Evolutionary conservation across 2,329 filamentous ascomycete genomes (phyloP).

Genomic region (Ophiostoma sp.): DNA sequence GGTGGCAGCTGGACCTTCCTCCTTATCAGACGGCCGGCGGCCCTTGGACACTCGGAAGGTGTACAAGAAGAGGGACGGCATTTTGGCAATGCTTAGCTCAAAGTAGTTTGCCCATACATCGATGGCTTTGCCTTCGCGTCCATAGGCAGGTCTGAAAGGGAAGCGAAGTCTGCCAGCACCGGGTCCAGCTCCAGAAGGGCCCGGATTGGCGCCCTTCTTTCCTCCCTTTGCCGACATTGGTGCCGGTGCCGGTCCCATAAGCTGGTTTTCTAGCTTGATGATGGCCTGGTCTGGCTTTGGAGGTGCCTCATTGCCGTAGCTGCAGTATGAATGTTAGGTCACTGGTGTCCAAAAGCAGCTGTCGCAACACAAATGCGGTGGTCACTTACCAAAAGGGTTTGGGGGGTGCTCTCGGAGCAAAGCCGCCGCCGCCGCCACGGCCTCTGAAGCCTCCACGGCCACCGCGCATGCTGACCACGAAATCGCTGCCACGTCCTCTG

Average conservation of each 20-base stretch:
- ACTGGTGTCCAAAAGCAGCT: too few relatives aligned
- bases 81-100: constrained; percentile 36
- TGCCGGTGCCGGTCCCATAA: constrained; percentile 19
- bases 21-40: constrained; percentile 24
- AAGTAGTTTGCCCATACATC: constrained; percentile 54
- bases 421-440: constrained; percentile 17
- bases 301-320: constrained; percentile 16
- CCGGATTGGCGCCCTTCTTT: background rate
- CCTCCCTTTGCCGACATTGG: background rate
- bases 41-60: constrained; percentile 35
- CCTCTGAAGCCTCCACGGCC: constrained; percentile 14
- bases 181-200: background rate
- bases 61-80: constrained; percentile 41
- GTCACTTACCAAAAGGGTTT: constrained; percentile 16
- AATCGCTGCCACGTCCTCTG: constrained; percentile 25
- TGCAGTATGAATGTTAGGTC: constrained; percentile 14
- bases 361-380: background rate
- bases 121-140: constrained; percentile 38
- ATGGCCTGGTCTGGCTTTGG: constrained; percentile 31
- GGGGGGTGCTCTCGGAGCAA: background rate
- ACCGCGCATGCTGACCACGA: constrained; percentile 19
- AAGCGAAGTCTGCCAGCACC: constrained; percentile 28
- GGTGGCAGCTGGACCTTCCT: background rate
- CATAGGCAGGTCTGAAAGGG: constrained; percentile 47
- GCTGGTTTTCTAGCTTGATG: constrained; percentile 29